Evolutionary conservation across 441 rosid species (phyloP).

Genomic region (Iberis amara): DNA sequence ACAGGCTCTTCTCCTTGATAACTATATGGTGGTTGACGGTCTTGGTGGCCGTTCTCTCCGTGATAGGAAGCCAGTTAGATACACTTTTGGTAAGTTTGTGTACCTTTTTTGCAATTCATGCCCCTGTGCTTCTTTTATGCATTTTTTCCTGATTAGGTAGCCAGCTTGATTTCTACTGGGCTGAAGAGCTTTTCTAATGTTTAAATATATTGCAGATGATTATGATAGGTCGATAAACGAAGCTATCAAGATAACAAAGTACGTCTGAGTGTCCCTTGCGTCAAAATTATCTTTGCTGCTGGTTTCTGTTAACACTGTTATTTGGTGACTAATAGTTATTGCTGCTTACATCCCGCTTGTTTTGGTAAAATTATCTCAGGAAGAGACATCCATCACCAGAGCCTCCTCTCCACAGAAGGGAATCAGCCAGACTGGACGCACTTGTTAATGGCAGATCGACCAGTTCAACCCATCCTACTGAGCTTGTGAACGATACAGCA

Average conservation of each 20-base stretch:
- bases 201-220: conserved; percentile 65
- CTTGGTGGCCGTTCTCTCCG: conserved; percentile 87
- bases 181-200: conserved; percentile 11
- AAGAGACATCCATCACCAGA: conserved; percentile 72
- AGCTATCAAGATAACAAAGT: conserved; percentile 89
- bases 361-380: conserved; percentile 36
- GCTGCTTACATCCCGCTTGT: not conserved
- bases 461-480: conserved; percentile 43
- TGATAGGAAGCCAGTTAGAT: conserved; percentile 87
- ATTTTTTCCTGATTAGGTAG: not conserved
- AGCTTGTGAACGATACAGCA: conserved; percentile 35
- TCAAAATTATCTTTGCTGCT: not conserved
- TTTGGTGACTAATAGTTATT: not conserved
- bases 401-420: conserved; percentile 44
- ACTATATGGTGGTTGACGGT: conserved; percentile 60
- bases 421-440: conserved; percentile 45
- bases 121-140: not conserved
- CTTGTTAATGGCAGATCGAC: conserved; percentile 58
- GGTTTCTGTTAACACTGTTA: not conserved
- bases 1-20: conserved; percentile 84
- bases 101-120: not conserved
- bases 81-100: conserved; percentile 70
- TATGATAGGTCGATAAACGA: conserved; percentile 85
- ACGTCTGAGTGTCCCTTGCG: conserved; percentile 20
- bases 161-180: conserved; percentile 6